Base-by-base conservation (phyloP, 345 rosid species). In the Eutrema japonicum region DNA sequence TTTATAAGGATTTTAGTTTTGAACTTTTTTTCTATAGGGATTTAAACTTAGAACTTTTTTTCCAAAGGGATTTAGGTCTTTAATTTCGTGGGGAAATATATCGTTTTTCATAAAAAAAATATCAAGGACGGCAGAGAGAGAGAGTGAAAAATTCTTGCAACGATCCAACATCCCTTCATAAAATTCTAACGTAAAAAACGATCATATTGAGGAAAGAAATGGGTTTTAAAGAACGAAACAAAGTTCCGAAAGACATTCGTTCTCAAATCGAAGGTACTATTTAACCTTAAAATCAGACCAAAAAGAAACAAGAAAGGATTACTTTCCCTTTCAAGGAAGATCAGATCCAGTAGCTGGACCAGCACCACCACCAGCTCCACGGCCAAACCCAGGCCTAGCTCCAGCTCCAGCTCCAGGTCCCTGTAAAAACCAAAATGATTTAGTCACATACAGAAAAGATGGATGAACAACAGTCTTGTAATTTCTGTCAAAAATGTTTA, bases 341-440 rank as follows among this genome's bases (percentile, higher is more conserved):
- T 78, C 75, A 4, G 88, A 74, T 66, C 85, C 81, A 49, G 85
- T 78, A 59, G 73, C 73, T 0, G 87, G 75, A 62, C 77, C 89
- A 27, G 82, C 87, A 66, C 87, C 85, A 41, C 63, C 62, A 60
- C 92, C 92, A 18, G 85, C 85, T 14, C 93, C 93, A 7, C 94
- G 94, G 16, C 96, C 96, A 33, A 87, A 89, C 7, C 83, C 88
- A 18, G 87, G 83, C 64, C 92, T 87, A 45, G 82, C 85, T 77
- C 89, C 87, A 63, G 82, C 85, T 77, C 89, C 87, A 63, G 92
- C 86, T 69, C 90, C 86, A 51, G 95, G 78, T 22, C 81, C 90
- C 96, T 89, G 68, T 36, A 72, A 9, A 70, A 3, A 4, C 27
- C 37, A 37, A 29, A 38, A 29, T 26, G 1, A 53, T 55, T 5